These are phyloP conservation scores for Populus tremula DNA, from an alignment of 345 rosid genomes.

Conservation along the genomic window DNA sequence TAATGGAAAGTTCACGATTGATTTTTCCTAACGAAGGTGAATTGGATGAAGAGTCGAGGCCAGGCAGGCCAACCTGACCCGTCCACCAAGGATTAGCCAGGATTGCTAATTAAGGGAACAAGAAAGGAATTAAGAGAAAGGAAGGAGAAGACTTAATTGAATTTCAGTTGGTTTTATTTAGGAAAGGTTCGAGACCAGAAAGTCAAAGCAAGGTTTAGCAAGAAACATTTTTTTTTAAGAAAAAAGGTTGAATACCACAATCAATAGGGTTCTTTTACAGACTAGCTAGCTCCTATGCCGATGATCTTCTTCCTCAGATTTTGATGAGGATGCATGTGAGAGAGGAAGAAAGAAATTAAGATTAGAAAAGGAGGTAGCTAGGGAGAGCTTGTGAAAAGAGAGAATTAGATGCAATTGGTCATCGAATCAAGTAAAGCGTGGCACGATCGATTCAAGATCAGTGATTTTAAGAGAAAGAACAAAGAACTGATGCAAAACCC, in stretches of 20 bases:
- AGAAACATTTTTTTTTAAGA: not conserved
- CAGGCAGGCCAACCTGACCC: conserved; percentile 51
- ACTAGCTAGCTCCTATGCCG: not conserved
- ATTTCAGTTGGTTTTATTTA: not conserved
- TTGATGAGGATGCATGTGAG: conserved; percentile 11
- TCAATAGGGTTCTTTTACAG: conserved; percentile 14
- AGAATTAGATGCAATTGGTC: conserved; percentile 56
- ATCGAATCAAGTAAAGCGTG: conserved; percentile 44
- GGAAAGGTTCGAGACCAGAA: conserved; percentile 21
- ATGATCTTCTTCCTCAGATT: not conserved
- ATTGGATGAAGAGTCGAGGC: conserved; percentile 52
- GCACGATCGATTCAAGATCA: conserved; percentile 13
- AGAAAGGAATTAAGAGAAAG: not conserved
- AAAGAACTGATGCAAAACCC: conserved; percentile 23
- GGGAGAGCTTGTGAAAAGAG: conserved; percentile 1
- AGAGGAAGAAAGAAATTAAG: conserved; percentile 6
- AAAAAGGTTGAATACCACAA: conserved; percentile 2
- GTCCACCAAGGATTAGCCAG: conserved; percentile 88
- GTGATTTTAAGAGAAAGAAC: conserved; percentile 3
- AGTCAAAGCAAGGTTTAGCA: conserved; percentile 29
- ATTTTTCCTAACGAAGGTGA: conserved; percentile 45
- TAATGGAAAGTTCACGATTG: conserved; percentile 44
- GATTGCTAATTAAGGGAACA: conserved; percentile 3
- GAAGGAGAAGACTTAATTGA: not conserved
- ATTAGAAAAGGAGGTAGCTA: not conserved